These are phyloP conservation scores for Trichoderma sp. DNA, from an alignment of 2,329 filamentous ascomycete species.

Conservation along the genomic window DNA sequence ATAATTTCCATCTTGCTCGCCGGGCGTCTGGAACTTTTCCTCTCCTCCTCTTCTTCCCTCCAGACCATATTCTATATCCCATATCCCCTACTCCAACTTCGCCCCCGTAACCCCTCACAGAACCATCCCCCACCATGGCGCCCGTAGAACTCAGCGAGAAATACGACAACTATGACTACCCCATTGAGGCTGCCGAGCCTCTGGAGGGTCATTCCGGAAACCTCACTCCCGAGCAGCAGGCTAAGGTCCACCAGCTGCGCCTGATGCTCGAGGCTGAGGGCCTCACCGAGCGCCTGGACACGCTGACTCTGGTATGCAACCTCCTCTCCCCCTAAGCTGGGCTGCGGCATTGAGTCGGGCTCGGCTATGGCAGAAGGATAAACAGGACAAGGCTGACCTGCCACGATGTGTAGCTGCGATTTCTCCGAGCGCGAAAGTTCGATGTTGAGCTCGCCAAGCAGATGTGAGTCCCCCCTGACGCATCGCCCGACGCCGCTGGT, in stretches of 20 bases:
- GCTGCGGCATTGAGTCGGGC: not conserved
- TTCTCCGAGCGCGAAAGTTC: conserved; percentile 93
- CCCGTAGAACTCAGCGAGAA: conserved; percentile 71
- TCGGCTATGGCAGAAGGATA: not conserved
- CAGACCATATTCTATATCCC: not conserved
- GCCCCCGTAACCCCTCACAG: conserved; percentile 14
- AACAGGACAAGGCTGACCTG: not conserved
- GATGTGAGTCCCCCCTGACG: conserved; percentile 64
- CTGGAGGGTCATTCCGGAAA: conserved; percentile 82
- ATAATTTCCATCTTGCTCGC: conserved; percentile 8
- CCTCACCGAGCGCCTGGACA: conserved; percentile 82
- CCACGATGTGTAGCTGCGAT: conserved; percentile 63
- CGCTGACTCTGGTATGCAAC: conserved; percentile 73
- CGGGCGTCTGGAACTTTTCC: not conserved
- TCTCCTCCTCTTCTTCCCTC: not conserved
- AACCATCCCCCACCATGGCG: conserved; percentile 40
- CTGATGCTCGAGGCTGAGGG: conserved; percentile 80
- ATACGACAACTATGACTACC: conserved; percentile 96
- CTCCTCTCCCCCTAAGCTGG: not conserved
- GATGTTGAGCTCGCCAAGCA: conserved; percentile 78
- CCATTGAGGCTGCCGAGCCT: conserved; percentile 67
- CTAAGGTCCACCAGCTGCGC: conserved; percentile 82
- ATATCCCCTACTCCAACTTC: not conserved
- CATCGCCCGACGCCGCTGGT: not conserved
- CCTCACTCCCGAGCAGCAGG: conserved; percentile 82